phyloP scores from a whole-genome alignment of 306 rosid species.

The Quercus dentata region DNA sequence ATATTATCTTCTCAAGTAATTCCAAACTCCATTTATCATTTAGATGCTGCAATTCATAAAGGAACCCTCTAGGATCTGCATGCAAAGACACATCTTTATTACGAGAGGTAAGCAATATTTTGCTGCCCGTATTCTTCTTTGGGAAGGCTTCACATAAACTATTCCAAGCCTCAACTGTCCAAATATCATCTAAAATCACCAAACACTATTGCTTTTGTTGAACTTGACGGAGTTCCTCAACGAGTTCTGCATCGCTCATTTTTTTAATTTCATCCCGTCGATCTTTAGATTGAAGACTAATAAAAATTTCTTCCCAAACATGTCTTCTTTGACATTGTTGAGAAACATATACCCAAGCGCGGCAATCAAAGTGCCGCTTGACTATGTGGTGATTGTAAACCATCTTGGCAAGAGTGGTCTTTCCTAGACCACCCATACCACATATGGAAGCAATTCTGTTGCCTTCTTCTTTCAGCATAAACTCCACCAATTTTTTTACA shows the following conservation, averaged over 20 bases:
- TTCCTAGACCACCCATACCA: no score
- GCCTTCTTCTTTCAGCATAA: not conserved
- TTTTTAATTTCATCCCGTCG: not conserved
- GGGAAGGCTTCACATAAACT: not conserved
- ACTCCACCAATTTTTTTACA: not conserved
- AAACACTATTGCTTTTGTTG: not conserved
- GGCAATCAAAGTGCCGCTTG: no score
- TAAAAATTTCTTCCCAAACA: slow-evolving; percentile 5
- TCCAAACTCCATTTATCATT: not conserved
- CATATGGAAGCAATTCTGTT: no score
- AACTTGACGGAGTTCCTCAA: not conserved
- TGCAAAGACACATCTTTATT: not conserved
- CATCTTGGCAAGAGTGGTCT: no score
- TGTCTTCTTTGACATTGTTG: not conserved
- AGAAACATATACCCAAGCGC: slow-evolving; percentile 19
- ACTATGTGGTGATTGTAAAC: no score
- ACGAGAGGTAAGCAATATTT: slow-evolving; percentile 6
- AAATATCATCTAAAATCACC: slow-evolving; percentile 20
- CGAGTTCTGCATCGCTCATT: not conserved
- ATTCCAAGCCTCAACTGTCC: slow-evolving; percentile 2
- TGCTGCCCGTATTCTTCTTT: not conserved
- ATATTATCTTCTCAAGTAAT: not conserved
- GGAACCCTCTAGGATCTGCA: not conserved
- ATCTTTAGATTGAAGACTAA: slow-evolving; percentile 12
- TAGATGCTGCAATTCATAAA: not conserved